Base-by-base conservation (phyloP, 1,284 basidiomycete species). In the Trichosporon asahii region DNA sequence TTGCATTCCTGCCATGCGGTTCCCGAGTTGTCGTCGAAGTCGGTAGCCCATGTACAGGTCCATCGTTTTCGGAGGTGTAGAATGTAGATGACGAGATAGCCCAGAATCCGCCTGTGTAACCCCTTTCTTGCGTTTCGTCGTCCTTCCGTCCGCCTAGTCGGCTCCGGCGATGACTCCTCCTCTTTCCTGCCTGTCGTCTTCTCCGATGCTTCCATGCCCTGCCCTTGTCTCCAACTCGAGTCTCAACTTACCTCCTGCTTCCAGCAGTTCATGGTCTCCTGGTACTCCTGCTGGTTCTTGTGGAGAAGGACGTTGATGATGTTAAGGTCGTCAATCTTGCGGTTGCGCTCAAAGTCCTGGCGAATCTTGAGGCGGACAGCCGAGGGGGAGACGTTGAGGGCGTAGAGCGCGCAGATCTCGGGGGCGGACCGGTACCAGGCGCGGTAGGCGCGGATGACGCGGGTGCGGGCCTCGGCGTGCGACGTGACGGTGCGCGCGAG, bases 251-350 rank as follows among this genome's bases (percentile, higher is more conserved):
- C 84, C 75, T 85, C 82, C 85, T 93, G 91, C 83, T 95, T 95
- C 95, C 95, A 98, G 76, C 88, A 88, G 81, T 98, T 98, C 87
- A 97, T 88, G 64, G 91, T 91, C 87, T 95, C 97, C 86, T 99
- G 97, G 81, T 90, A 95, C 78, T 98, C 95, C 84, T 90, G 90
- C 74, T 90, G 86, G 72, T 89, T 88, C 87, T 98, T 98, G 83
- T 91, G 88, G 65, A 98, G 82, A 76, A 98, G 87, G 66, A 98
- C 86, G 82, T 99, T 94, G 80, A 98, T 89, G 57, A 93, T 89
- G 68, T 90, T 89, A 37, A 89, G 84, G 85, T 99, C 94, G 66
- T 90, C 89, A 66, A 98, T 89, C 78, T 91, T 85, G 72, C 90
- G 88, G 86, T 95, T 91, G 76, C 88, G 87, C 84, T 99, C 96